These are phyloP conservation scores for Tilletia horrida DNA, from an alignment of 1,284 basidiomycete genomes.

Conservation along the genomic window DNA sequence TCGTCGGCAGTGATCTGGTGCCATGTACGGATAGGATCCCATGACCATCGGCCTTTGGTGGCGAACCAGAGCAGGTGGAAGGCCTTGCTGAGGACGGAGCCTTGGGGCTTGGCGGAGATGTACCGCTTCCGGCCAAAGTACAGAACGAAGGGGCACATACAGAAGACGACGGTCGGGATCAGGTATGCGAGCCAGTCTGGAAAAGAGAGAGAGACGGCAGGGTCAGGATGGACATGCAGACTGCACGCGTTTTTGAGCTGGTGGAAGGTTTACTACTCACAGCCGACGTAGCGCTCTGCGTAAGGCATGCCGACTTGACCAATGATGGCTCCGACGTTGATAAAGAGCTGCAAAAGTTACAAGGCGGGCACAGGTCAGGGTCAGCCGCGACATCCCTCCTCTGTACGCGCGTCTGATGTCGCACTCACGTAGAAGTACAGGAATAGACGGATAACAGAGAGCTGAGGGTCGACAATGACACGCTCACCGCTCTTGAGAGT, in stretches of 20 bases:
- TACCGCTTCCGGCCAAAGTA: constrained; percentile 68
- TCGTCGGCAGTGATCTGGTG: constrained; percentile 59
- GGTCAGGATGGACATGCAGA: no score
- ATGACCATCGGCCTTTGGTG: constrained; percentile 52
- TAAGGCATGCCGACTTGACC: constrained; percentile 57
- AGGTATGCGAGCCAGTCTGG: constrained; percentile 54
- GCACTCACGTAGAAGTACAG: constrained; percentile 49
- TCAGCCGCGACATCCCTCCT: no score
- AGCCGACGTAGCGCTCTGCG: constrained; percentile 57
- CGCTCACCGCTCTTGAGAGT: constrained; percentile 65
- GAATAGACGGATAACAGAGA: constrained; percentile 61
- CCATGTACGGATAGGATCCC: constrained; percentile 50
- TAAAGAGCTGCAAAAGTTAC: constrained; percentile 61
- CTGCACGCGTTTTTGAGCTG: constrained; percentile 46
- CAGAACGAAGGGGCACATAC: constrained; percentile 66
- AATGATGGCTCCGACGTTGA: constrained; percentile 51
- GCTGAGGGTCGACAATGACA: constrained; percentile 74
- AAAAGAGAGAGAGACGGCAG: neutral
- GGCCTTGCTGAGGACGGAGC: constrained; percentile 70
- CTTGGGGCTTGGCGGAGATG: constrained; percentile 67
- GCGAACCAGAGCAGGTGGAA: constrained; percentile 50
- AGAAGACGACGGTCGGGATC: constrained; percentile 58
- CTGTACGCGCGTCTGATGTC: no score
- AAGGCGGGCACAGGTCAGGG: neutral
- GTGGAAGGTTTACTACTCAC: constrained; percentile 21